These are phyloP conservation scores for Hanseniaspora vineae DNA, from an alignment of 805 yeast genomes.

Conservation along the genomic window DNA sequence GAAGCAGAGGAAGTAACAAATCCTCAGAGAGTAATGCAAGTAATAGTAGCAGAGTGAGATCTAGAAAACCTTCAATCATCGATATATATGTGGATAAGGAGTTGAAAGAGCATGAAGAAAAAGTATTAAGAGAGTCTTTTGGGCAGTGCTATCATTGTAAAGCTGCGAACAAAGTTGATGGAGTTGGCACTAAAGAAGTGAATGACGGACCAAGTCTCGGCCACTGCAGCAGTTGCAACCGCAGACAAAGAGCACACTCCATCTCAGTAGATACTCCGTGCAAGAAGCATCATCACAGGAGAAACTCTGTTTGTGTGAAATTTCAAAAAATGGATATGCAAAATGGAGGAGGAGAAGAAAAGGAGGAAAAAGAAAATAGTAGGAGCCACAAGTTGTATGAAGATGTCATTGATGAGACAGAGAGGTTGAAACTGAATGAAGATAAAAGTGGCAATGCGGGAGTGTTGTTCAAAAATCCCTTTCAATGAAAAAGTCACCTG, in stretches of 20 bases:
- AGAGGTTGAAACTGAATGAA: no score
- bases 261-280: conserved; percentile 6
- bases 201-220: no score
- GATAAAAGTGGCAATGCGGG: no score
- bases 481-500: no score
- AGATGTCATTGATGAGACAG: neutral
- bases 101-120: neutral
- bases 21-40: neutral
- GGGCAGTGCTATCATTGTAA: neutral
- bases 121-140: neutral
- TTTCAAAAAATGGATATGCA: conserved; percentile 10
- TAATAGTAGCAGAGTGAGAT: neutral
- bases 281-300: conserved; percentile 22
- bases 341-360: neutral
- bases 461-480: no score
- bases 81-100: neutral
- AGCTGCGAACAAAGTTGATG: no score
- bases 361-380: neutral
- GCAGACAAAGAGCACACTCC: neutral
- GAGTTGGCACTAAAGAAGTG: neutral
- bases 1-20: neutral
- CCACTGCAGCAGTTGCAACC: neutral
- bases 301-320: conserved; percentile 18
- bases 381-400: neutral
- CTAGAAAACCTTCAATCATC: neutral